phyloP scores from a whole-genome alignment of 495 filamentous ascomycete genomes.

The Aspergillus nidulans region DNA sequence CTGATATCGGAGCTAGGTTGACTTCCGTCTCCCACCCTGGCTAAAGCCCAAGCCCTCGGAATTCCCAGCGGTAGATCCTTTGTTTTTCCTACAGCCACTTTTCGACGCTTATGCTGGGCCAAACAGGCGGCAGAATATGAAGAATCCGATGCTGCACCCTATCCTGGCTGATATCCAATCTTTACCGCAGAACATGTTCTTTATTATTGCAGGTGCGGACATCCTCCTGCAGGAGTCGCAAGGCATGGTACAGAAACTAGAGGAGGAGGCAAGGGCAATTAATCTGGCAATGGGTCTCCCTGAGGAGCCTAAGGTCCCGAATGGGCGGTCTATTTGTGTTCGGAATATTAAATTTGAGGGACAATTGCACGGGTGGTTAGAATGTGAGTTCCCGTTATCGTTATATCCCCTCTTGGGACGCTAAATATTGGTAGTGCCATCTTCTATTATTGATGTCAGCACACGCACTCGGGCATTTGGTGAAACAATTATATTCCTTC shows the following conservation, averaged over 20 bases:
- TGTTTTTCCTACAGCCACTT: slow-evolving; percentile 3
- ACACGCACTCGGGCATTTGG: no score
- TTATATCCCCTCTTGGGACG: no score
- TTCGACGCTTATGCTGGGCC: slow-evolving; percentile 10
- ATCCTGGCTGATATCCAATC: background rate
- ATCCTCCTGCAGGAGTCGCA: slow-evolving; percentile 3
- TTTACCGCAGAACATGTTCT: slow-evolving; percentile 6
- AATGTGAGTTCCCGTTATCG: no score
- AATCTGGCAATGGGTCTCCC: no score
- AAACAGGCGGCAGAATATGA: background rate
- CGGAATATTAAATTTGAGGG: no score
- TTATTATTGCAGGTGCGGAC: background rate
- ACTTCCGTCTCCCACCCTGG: slow-evolving; percentile 8
- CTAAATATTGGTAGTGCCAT: no score
- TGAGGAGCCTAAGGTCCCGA: no score
- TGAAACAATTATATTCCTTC: no score
- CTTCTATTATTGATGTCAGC: no score
- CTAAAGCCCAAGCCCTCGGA: background rate
- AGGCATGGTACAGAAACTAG: background rate
- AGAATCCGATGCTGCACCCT: background rate
- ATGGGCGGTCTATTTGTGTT: no score
- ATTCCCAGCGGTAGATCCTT: slow-evolving; percentile 4
- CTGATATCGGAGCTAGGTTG: background rate
- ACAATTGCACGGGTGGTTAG: no score
- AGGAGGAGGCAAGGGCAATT: background rate